Evolutionary conservation across 2,329 filamentous ascomycete genomes (phyloP).

Genomic region (Zymoseptoria pseudotritici): DNA sequence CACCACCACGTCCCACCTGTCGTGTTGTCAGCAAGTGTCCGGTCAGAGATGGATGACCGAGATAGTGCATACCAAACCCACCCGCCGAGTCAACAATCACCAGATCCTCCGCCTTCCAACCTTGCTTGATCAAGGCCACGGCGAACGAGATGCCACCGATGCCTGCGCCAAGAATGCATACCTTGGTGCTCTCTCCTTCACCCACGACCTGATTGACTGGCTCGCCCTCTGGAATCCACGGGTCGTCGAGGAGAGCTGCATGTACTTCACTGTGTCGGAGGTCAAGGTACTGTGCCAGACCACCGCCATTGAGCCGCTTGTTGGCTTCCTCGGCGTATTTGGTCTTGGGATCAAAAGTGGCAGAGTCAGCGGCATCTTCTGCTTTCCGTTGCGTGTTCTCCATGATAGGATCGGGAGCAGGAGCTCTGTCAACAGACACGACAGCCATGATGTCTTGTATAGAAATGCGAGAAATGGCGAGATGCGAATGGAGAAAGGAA

Average conservation of each 20-base stretch:
- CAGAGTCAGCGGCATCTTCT: background rate
- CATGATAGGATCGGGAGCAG: too few species aligned
- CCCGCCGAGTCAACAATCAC: constrained; percentile 40
- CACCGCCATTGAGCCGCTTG: constrained; percentile 21
- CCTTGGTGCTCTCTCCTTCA: constrained; percentile 14
- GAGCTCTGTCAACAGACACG: too few species aligned
- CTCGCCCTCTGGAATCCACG: constrained; percentile 20
- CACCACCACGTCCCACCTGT: constrained; percentile 42
- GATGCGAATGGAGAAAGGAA: background rate
- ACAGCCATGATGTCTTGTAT: too few species aligned
- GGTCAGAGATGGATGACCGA: too few species aligned
- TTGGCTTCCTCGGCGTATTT: constrained; percentile 22
- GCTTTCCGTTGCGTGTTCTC: too few species aligned
- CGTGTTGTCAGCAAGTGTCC: too few species aligned
- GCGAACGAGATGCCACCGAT: constrained; percentile 39
- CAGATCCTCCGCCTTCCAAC: constrained; percentile 32
- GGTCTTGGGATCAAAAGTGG: constrained; percentile 5
- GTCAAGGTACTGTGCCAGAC: constrained; percentile 21
- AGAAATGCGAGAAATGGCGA: background rate
- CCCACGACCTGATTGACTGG: constrained; percentile 12
- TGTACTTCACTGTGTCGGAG: constrained; percentile 20
- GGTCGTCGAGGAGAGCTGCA: constrained; percentile 24
- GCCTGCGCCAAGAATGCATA: constrained; percentile 38
- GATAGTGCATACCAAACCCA: constrained; percentile 32
- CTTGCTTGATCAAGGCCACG: constrained; percentile 33